Conservation (phyloP, 1,284 basidiomycete species). For the Lignosus rhinocerotis region DNA sequence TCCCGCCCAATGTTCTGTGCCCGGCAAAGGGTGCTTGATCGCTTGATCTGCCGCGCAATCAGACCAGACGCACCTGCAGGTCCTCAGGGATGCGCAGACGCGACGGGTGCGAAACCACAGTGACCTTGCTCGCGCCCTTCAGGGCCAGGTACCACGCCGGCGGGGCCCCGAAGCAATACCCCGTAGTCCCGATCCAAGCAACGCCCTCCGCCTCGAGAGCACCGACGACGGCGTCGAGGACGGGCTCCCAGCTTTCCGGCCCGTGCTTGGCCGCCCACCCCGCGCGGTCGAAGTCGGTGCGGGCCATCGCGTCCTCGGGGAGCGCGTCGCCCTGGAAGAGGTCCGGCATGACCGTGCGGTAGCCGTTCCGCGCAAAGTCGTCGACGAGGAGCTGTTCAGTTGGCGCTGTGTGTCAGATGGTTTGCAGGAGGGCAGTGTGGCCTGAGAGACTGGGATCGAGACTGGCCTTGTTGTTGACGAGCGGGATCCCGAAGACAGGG, state of each 20-base stretch:
- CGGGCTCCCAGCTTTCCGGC: conserved; percentile 46
- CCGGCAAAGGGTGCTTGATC: too few relatives aligned
- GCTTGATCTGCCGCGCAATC: neutral
- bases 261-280: conserved; percentile 55
- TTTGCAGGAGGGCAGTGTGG: too few relatives aligned
- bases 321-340: conserved; percentile 62
- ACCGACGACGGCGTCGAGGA: conserved; percentile 56
- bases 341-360: conserved; percentile 61
- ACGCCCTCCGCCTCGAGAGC: conserved; percentile 61
- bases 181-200: conserved; percentile 57
- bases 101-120: conserved; percentile 68
- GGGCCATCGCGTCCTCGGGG: conserved; percentile 38
- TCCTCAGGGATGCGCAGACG: conserved; percentile 62
- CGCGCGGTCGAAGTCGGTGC: conserved; percentile 39
- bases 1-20: too few relatives aligned
- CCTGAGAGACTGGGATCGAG: neutral
- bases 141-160: conserved; percentile 64
- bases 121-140: conserved; percentile 54
- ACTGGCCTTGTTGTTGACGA: conserved; percentile 52
- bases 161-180: conserved; percentile 72
- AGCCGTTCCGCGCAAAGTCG: conserved; percentile 73
- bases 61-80: conserved; percentile 55
- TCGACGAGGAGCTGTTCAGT: conserved; percentile 61
- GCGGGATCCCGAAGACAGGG: conserved; percentile 63
- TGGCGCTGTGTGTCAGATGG: neutral